Percentiles rank a stretch among this genome's conserved stretches.
These are phyloP conservation scores for Sarocladium brachiariae DNA, from an alignment of 2,329 filamentous ascomycete species.

Conservation along the genomic window DNA sequence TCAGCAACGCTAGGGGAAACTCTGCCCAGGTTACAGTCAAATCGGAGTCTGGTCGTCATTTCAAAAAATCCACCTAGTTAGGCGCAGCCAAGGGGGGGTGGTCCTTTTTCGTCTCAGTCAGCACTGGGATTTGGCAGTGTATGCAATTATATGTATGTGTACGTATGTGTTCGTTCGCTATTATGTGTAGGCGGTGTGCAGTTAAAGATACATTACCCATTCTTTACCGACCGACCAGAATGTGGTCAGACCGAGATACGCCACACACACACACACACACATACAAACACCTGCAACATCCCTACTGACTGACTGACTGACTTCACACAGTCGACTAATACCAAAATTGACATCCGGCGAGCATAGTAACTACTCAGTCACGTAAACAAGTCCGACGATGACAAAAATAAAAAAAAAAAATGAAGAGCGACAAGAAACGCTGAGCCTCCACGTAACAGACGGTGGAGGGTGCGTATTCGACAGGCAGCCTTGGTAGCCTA, in stretches of 20 bases:
- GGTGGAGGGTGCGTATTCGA: neutral
- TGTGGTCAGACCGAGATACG: conserved; percentile 5
- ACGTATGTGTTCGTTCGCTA: no score
- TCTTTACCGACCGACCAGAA: no score
- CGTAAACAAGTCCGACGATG: neutral
- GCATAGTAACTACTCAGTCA: neutral
- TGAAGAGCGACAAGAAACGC: neutral
- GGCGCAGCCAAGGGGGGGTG: no score
- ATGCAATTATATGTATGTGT: conserved; percentile 9
- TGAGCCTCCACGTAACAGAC: conserved; percentile 1
- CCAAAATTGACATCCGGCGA: no score
- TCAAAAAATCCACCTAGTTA: conserved; percentile 4
- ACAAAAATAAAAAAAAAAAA: neutral
- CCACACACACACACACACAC: no score
- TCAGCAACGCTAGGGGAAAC: neutral
- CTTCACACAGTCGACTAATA: neutral
- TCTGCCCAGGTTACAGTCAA: conserved; percentile 1
- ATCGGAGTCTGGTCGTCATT: conserved; percentile 1
- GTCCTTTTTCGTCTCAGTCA: neutral
- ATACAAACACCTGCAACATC: no score
- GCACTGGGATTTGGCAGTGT: neutral
- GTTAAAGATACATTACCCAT: no score
- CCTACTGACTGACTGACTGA: neutral
- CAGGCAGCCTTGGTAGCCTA: neutral
- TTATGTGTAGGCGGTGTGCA: no score